Evolutionary conservation across 83 land plant genomes (phyloP), one percentile per base, ranked within the genome.

Genomic region (Picea abies): DNA sequence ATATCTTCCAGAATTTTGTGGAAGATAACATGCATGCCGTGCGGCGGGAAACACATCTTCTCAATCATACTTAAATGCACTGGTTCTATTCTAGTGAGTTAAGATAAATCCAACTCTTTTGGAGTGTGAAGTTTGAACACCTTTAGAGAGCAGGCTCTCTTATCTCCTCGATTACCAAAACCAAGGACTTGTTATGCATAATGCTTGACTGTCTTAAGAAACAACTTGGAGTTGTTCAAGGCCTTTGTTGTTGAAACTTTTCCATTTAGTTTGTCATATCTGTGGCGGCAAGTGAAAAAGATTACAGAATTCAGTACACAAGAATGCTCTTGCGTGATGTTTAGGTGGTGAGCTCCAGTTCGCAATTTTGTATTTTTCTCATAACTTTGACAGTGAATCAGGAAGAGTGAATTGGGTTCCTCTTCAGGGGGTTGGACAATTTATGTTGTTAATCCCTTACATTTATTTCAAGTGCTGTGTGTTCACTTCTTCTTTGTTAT

Each of bases 361-460:
- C 22, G 77, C 26, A 73, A 73, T 73, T 47, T 47, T 25, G 11
- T 44, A 6, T n/a, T 44, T 19, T 39, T n/a, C 1, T 47, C 5
- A 44, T n/a, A 22, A 20, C 22, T 56, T 56, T 12, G 58, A 56
- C 58, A 12, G 47, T 44, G 29, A 47, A 73, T 20, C 15, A 47
- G 77, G 25, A 73, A 44, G 37, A 56, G 15, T 12, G 15, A 3
- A 12, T 12, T 2, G 58, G 2, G 15, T 56, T 56, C 15, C 58
- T 56, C 15, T 56, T 56, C 15, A 56, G 58, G 58, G 49, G 58
- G 14, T 56, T 11, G 15, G 56, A 41, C 10, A n/a, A 22, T 41
- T 41, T 70, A 73, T 73, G 49, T 72, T 73, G 15, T 41, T 41
- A 44, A 41, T 73, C 29, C 20, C 58, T 73, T 73, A 37, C 56